Conservation (phyloP, 2,329 filamentous ascomycete species). For the Arthrobotrys pseudoclavata region DNA sequence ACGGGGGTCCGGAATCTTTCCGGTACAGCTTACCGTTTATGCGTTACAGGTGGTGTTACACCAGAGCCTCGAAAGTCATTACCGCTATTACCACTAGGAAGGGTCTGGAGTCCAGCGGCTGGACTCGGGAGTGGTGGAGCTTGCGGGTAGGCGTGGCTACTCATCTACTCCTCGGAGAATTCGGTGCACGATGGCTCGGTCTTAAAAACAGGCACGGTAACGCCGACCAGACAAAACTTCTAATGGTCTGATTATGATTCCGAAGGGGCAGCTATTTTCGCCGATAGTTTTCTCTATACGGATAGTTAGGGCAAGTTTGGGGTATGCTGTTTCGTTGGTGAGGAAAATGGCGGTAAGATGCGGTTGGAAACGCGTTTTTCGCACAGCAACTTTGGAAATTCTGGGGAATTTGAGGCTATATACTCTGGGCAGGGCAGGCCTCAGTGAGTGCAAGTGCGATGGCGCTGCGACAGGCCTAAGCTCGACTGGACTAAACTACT, state of each 20-base stretch:
- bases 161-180: constrained; percentile 58
- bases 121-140: constrained; percentile 60
- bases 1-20: constrained; percentile 31
- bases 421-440: constrained; percentile 58
- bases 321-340: constrained; percentile 45
- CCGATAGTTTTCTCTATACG: constrained; percentile 53
- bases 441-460: constrained; percentile 33
- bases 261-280: constrained; percentile 36
- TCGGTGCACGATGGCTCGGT: constrained; percentile 39
- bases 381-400: constrained; percentile 41
- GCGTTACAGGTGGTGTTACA: constrained; percentile 53
- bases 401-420: constrained; percentile 59
- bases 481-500: background rate
- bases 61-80: constrained; percentile 50
- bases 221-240: constrained; percentile 31
- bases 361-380: constrained; percentile 60
- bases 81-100: constrained; percentile 40
- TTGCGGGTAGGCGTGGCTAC: constrained; percentile 58
- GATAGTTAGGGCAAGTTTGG: constrained; percentile 51
- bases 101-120: constrained; percentile 55
- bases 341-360: constrained; percentile 60
- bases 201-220: constrained; percentile 36
- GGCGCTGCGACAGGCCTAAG: constrained; percentile 34
- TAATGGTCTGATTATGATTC: constrained; percentile 39
- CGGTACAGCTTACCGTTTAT: constrained; percentile 55